Evolutionary conservation across 352 stramenopile species (phyloP).

Genomic region (Phytophthora nicotianae): DNA sequence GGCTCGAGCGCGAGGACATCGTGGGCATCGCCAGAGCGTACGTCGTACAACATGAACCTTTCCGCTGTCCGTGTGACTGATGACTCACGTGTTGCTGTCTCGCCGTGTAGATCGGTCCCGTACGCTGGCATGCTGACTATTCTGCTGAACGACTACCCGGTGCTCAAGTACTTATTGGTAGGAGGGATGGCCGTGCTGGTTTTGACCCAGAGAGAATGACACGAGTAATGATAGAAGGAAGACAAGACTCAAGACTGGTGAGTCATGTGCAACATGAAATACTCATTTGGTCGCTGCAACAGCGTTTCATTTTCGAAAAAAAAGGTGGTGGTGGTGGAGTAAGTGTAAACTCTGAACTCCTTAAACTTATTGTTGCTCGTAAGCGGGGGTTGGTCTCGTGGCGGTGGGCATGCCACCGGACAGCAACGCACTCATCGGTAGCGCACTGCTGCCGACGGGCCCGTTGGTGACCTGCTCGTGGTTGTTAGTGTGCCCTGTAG

Average conservation of each 20-base stretch:
- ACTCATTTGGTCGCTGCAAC: constrained; percentile 38
- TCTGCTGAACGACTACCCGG: constrained; percentile 98
- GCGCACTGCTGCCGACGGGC: constrained; percentile 30
- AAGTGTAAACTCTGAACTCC: constrained; percentile 13
- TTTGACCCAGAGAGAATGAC: constrained; percentile 82
- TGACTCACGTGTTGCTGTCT: constrained; percentile 11
- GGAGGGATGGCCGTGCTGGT: constrained; percentile 81
- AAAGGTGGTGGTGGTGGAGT: constrained; percentile 10
- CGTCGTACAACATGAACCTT: constrained; percentile 20
- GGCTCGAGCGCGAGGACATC: constrained; percentile 98
- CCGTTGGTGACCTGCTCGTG: constrained; percentile 14
- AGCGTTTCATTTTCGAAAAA: constrained; percentile 38
- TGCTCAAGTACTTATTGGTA: constrained; percentile 93
- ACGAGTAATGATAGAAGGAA: constrained; percentile 2
- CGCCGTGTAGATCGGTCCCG: constrained; percentile 83
- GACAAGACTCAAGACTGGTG: neutral
- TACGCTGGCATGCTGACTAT: constrained; percentile 99
- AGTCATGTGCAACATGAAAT: constrained; percentile 18
- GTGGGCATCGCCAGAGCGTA: constrained; percentile 94
- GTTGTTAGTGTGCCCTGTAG: constrained; percentile 4
- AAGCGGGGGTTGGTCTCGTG: constrained; percentile 10
- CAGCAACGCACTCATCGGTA: constrained; percentile 43
- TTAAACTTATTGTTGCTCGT: constrained; percentile 40
- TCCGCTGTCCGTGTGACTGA: constrained; percentile 9
- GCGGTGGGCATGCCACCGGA: constrained; percentile 20